Evolutionary conservation across 2,329 filamentous ascomycete species (phyloP), one percentile per base, ranked within the genome.

Genomic region (Aspergillus vadensis): DNA sequence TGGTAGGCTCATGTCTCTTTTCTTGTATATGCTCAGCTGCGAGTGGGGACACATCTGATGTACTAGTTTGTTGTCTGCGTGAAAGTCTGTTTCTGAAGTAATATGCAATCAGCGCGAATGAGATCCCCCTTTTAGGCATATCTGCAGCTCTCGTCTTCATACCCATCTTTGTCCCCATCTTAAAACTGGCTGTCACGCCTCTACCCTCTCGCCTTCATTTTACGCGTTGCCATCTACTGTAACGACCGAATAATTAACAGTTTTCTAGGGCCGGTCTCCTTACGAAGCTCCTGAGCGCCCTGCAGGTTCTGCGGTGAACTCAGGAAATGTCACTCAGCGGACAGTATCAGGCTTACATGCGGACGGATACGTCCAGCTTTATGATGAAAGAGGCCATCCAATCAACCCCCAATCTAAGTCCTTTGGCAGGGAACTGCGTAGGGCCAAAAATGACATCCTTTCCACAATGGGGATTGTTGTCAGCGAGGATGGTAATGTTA

Each of bases 371-470:
- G 70, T 78, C 50, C 81, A 82, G 62, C 74, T 78, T 44, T 82
- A 80, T 69, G 79, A 83, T 67, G 72, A 74, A 53, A 72, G 78
- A 57, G 81, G 80, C 3, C 79, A 81, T 69, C 80, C 81, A 32
- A 72, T 77, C 30, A 82, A 82, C 63, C 70, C 72, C 3, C 72
- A 72, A 32, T 80, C 80, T 6, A 77, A 76, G 60, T 62, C 63
- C 12, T 67, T 77, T 27, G 75, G 74, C 9, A 74, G 75, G 43
- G 73, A 76, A 53, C 74, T 81, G 7, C 71, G 77, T 53, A 76
- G 79, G 67, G 80, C 81, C 0, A 81, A 82, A 62, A 83, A 83
- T 72, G 80, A 82, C 62, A 79, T 82, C 32, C 72, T 82, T 15
- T 79, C 78, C 21, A 81, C 78, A 8, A 80, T 82, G 73, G 80